Evolutionary conservation across 306 rosid species (phyloP), one percentile per base, ranked within the genome.

Genomic region (Cicer judaicum): DNA sequence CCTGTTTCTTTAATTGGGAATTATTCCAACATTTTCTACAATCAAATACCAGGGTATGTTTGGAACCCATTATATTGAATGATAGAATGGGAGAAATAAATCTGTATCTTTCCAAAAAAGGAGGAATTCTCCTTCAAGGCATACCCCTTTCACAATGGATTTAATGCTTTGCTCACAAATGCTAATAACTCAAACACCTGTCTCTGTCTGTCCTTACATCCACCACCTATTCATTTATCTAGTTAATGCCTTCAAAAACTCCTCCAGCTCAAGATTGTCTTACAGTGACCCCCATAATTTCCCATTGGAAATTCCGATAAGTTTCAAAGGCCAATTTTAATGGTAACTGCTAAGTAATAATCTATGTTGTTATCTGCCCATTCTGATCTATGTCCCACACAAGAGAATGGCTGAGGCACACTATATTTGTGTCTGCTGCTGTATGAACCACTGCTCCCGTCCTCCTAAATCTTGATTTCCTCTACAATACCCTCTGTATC

Each of bases 1-100:
- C 14, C 59, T 39, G 56, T 52, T 71, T 40, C 43, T 70, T 7
- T 29, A 49, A 39, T 54, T 7, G 66, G 57, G 73, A 62, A 13
- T 70, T 42, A 46, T 36, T 60, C 57, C 57, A 5, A 44, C 36
- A 44, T 34, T 44, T 42, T 29, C 47, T 21, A 59, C 11, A 59
- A 60, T 59, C 59, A 44, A 43, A 42, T n/a, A 57, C 55, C 39
- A 43, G 57, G 68, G 34, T n/a, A 5, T 61, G 46, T 36, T 61
- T 36, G 67, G 21, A 38, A 38, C 43, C 18, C 65, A 13, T 34
- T 7, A 60, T 2, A 15, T 13, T 7, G 7, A n/a, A 12, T 4
- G 15, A 5, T 48, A 13, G 18, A 13, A 13, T 13, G 7, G 2
- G 54, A 48, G 54, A 12, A 48, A 48, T 14, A 48, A 48, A 48